Evolutionary conservation across 345 rosid species (phyloP), one percentile per base, ranked within the genome.

Genomic region (Corchorus capsularis): DNA sequence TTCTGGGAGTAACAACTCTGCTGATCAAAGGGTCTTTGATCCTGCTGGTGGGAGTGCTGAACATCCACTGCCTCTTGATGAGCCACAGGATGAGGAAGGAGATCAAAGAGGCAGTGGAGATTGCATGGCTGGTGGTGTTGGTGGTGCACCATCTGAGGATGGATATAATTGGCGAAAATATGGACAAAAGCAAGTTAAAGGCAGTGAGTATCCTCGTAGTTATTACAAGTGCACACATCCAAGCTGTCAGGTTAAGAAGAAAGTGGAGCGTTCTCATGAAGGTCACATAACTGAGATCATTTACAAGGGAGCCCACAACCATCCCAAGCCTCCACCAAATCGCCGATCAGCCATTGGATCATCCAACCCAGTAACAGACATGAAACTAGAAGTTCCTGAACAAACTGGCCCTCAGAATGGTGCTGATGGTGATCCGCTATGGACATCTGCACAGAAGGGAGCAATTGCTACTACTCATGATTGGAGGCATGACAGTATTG

Each of bases 141-240:
- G 83, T 32, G 84, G 80, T 67, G 89, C 86, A 3, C 94, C 92
- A 34, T 90, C 96, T 10, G 96, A 96, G 49, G 98, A 96, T 82
- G 99, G 97, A 77, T 95, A 86, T 72, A 95, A 95, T 79, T 95
- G 98, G 98, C 86, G 98, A 83, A 96, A 96, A 78, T 96, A 96
- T 35, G 99, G 99, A 50, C 99, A 96, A 76, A 96, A 96, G 83
- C 89, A 92, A 75, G 98, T 96, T 0, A 96, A 93, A 80, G 99
- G 99, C 47, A 92, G 99, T 19, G 98, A 93, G 79, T 93, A 92
- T 81, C 99, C 98, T 0, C 86, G 99, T 61, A 96, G 99, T 85
- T 96, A 96, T 83, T 96, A 93, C 91, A 96, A 93, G 77, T 96
- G 99, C 82, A 93, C 99, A 6, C 88, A 91, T 83, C 86, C 90